Conservation (phyloP, 179 eudicot genomes). For the Patellifolia procumbens region DNA sequence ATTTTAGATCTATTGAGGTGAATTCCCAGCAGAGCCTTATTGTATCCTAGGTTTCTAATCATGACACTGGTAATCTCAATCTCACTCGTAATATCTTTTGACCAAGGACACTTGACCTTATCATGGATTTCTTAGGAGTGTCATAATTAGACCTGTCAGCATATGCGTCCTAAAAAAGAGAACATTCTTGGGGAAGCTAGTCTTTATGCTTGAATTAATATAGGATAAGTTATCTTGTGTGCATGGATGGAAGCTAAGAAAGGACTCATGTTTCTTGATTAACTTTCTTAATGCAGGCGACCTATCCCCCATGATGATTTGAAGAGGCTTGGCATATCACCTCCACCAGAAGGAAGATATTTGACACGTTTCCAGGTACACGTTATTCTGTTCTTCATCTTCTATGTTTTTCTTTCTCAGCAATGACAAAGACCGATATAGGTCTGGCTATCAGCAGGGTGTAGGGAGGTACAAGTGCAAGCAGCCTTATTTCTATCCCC, state of each 20-base stretch:
- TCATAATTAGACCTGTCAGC: background rate
- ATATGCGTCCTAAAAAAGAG: background rate
- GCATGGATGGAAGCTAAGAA: background rate
- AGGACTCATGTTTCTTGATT: background rate
- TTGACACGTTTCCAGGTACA: conserved; percentile 84
- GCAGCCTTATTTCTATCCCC: background rate
- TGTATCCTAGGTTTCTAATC: too few species aligned
- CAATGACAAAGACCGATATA: background rate
- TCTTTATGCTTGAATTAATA: too few species aligned
- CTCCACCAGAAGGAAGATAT: conserved; percentile 96
- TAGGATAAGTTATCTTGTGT: background rate
- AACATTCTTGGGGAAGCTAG: too few species aligned
- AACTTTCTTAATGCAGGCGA: conserved; percentile 47
- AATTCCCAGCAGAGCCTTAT: too few species aligned
- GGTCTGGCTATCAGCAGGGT: background rate
- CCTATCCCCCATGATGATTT: conserved; percentile 82
- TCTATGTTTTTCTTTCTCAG: background rate
- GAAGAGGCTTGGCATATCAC: conserved; percentile 83
- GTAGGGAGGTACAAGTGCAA: background rate
- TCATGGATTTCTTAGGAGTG: too few species aligned
- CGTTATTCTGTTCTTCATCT: background rate
- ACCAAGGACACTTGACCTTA: too few species aligned
- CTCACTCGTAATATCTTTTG: too few species aligned
- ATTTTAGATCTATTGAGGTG: too few species aligned
- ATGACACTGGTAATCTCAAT: too few species aligned